Conservation (phyloP, 768 basidiomycete genomes). For the Collybia mongolica region DNA sequence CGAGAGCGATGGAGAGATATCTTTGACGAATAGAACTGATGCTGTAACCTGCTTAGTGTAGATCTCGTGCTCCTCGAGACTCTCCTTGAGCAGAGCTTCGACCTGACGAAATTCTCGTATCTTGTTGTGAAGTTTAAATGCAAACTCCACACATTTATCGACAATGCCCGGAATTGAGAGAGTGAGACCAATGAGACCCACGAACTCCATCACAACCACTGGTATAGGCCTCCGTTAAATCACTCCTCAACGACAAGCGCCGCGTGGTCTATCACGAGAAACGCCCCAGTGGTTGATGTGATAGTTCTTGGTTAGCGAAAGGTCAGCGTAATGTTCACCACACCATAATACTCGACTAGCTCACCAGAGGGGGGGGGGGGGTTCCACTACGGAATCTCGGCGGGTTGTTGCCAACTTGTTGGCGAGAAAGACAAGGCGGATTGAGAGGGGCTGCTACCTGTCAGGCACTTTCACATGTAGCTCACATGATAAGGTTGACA, state of each 20-base stretch:
- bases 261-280: too few relatives aligned
- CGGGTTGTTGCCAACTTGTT: too few relatives aligned
- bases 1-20: slow-evolving; percentile 1
- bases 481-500: too few relatives aligned
- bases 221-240: neutral
- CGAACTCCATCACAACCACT: neutral
- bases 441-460: too few relatives aligned
- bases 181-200: neutral
- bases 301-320: too few relatives aligned
- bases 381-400: too few relatives aligned
- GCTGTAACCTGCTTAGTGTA: slow-evolving; percentile 3
- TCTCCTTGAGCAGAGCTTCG: neutral
- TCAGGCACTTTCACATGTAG: too few relatives aligned
- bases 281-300: too few relatives aligned
- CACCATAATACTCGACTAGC: too few relatives aligned
- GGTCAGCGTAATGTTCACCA: too few relatives aligned
- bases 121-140: neutral
- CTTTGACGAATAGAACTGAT: slow-evolving; percentile 3
- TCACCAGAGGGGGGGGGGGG: too few relatives aligned
- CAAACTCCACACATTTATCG: slow-evolving; percentile 1
- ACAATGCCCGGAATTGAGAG: slow-evolving; percentile 3
- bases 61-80: slow-evolving; percentile 3
- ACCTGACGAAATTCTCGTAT: neutral
- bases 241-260: neutral
- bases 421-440: too few relatives aligned